phyloP scores from a whole-genome alignment of 257 asterid species.

The Solanum corneliomulleri region DNA sequence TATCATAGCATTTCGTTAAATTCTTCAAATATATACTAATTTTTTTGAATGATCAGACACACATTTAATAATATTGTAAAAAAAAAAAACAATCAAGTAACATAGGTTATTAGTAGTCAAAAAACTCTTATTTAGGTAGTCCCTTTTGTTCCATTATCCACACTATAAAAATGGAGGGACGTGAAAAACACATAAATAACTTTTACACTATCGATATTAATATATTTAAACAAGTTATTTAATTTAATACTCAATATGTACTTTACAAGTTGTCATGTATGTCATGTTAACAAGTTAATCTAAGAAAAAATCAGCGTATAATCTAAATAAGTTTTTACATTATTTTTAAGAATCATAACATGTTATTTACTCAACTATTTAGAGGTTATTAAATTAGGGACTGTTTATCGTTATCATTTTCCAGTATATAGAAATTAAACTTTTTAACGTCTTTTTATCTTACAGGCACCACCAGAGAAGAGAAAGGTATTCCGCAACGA shows the following conservation, averaged over 20 bases:
- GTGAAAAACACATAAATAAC: neutral
- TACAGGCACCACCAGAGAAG: constrained; percentile 32
- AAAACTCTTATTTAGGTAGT: neutral
- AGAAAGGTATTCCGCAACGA: constrained; percentile 17
- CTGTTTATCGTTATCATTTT: neutral
- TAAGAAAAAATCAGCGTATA: too few relatives aligned
- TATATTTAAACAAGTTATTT: neutral
- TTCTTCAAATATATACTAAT: neutral
- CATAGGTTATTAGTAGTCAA: neutral
- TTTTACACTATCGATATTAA: neutral
- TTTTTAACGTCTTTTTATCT: neutral
- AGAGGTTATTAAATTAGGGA: neutral
- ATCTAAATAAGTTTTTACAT: neutral
- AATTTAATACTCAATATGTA: neutral
- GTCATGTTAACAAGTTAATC: neutral
- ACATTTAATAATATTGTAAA: neutral
- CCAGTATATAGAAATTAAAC: neutral
- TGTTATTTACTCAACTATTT: neutral
- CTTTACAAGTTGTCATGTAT: neutral
- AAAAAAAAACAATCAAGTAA: neutral
- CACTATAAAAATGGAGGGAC: neutral
- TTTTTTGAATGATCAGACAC: neutral
- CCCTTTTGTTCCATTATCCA: neutral
- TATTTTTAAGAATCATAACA: neutral
- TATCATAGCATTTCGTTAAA: accelerated